Conservation (phyloP, 176 grass and related monocot genomes). For the Luzula sylvatica region DNA sequence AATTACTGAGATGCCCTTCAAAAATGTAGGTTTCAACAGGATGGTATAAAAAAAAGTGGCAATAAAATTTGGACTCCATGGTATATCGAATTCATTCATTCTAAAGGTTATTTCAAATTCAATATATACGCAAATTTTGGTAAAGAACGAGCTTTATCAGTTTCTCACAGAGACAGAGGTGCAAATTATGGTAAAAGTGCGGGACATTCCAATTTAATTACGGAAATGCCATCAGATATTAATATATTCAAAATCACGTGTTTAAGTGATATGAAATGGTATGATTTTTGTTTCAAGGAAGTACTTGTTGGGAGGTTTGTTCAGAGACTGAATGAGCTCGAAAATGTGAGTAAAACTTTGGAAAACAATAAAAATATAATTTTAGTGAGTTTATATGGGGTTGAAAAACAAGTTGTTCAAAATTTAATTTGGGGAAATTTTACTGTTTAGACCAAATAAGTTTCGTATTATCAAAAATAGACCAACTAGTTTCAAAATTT, state of each 20-base stretch:
- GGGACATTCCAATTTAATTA: constrained; percentile 81
- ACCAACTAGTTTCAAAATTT: constrained; percentile 67
- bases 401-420: constrained; percentile 36
- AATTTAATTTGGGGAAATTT: constrained; percentile 72
- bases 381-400: constrained; percentile 53
- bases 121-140: constrained; percentile 92
- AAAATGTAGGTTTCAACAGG: constrained; percentile 79
- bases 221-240: constrained; percentile 55
- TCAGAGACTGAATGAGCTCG: constrained; percentile 47
- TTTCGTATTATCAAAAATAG: no score
- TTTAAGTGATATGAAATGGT: constrained; percentile 53
- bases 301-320: constrained; percentile 46
- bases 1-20: background rate
- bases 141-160: constrained; percentile 69
- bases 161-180: constrained; percentile 90
- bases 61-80: constrained; percentile 99
- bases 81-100: constrained; percentile 92
- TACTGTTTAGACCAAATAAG: constrained; percentile 56
- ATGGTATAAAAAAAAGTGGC: constrained; percentile 93
- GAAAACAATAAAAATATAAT: constrained; percentile 40
- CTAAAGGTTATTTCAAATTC: constrained; percentile 82
- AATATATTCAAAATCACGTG: constrained; percentile 50
- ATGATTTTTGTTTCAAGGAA: constrained; percentile 78
- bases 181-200: constrained; percentile 78
- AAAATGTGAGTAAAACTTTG: constrained; percentile 41